Evolutionary conservation across 192 early-diverging fungal genomes (phyloP).

Genomic region (Mortierella hygrophila): DNA sequence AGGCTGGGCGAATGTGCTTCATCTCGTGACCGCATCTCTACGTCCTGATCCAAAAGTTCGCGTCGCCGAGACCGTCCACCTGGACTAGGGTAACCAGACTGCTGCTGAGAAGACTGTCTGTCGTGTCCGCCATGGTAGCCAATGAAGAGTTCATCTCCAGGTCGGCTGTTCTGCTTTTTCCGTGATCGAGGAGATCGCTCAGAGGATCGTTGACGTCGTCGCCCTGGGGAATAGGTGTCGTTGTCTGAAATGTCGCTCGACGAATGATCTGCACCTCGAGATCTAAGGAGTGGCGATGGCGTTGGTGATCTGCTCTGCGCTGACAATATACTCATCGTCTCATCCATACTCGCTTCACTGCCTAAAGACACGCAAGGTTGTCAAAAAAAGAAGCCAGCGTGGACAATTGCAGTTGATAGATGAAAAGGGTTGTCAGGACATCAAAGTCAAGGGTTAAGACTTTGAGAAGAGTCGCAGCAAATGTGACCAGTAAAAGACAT

Average conservation of each 20-base stretch:
- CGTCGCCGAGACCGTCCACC: not conserved
- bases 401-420: not conserved
- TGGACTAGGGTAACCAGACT: slow-evolving; percentile 17
- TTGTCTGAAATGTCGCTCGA: slow-evolving; percentile 49
- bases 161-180: slow-evolving; percentile 35
- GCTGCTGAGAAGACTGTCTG: slow-evolving; percentile 15
- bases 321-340: slow-evolving; percentile 50
- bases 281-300: slow-evolving; percentile 32
- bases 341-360: slow-evolving; percentile 46
- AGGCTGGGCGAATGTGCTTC: slow-evolving; percentile 14
- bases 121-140: slow-evolving; percentile 27
- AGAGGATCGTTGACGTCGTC: slow-evolving; percentile 17
- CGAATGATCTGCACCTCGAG: slow-evolving; percentile 17
- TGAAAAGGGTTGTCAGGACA: not conserved
- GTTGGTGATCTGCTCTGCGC: slow-evolving; percentile 44
- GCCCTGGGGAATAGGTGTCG: slow-evolving; percentile 28
- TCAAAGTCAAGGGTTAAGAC: too few species aligned
- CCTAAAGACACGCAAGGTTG: slow-evolving; percentile 6
- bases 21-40: slow-evolving; percentile 30
- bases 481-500: not conserved
- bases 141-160: slow-evolving; percentile 46
- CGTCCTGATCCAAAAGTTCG: slow-evolving; percentile 8
- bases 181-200: slow-evolving; percentile 29
- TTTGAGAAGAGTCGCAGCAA: not conserved
- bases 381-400: not conserved